Evolutionary conservation across 2,329 filamentous ascomycete genomes (phyloP).

Genomic region (Cladosporium sp.): DNA sequence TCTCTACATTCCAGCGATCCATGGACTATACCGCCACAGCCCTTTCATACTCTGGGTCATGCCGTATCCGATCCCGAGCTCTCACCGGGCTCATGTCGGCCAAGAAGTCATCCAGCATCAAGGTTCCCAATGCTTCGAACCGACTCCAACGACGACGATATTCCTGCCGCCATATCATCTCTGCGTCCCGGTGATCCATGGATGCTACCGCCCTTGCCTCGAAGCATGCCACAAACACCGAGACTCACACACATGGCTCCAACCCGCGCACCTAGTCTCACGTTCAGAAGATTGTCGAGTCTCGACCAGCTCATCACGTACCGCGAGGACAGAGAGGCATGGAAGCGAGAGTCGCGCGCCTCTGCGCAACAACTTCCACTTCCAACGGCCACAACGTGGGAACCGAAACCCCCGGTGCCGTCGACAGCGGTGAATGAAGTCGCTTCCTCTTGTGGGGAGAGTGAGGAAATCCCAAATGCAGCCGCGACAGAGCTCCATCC

Average conservation of each 20-base stretch:
- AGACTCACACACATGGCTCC: not conserved
- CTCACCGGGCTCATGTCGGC: slow-evolving; percentile 1
- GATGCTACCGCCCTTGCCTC: slow-evolving; percentile 24
- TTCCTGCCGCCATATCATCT: not conserved
- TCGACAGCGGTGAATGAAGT: not conserved
- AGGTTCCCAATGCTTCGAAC: not conserved
- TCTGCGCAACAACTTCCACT: not conserved
- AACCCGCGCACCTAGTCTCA: slow-evolving; percentile 26
- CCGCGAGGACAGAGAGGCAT: slow-evolving; percentile 31
- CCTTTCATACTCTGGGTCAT: not conserved
- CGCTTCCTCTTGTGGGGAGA: not conserved
- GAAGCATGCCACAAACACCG: slow-evolving; percentile 11
- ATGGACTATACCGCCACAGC: not conserved
- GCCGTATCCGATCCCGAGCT: not conserved
- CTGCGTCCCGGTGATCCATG: slow-evolving; percentile 22
- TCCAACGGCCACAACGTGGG: not conserved
- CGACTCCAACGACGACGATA: not conserved
- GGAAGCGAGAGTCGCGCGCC: slow-evolving; percentile 11
- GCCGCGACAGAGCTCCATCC: not conserved
- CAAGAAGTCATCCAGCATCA: slow-evolving; percentile 20
- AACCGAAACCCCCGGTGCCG: not conserved
- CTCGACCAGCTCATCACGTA: slow-evolving; percentile 36
- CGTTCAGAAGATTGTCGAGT: slow-evolving; percentile 31
- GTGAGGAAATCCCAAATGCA: not conserved
- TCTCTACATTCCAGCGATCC: no score